Evolutionary conservation across 306 rosid species (phyloP).

Genomic region (Cotoneaster glaucophyllus): DNA sequence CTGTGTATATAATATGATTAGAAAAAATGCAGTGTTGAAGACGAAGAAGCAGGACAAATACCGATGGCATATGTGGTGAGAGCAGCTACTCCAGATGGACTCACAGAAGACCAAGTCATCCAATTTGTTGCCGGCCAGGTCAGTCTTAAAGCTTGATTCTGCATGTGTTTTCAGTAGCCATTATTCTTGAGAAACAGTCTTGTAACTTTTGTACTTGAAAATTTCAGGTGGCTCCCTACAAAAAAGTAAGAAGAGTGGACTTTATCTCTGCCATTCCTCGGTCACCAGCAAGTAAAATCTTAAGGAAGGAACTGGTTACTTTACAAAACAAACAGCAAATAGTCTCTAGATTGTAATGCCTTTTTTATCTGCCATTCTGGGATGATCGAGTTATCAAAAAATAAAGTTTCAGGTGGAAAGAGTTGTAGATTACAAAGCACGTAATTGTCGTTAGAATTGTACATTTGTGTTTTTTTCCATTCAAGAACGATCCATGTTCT

Average conservation of each 20-base stretch:
- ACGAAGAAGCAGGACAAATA: constrained; percentile 80
- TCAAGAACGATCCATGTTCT: background rate
- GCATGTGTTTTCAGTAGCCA: background rate
- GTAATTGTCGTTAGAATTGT: background rate
- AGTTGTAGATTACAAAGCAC: background rate
- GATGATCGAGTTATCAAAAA: background rate
- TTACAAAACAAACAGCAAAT: constrained; percentile 37
- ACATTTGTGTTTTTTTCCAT: background rate
- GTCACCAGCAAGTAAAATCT: constrained; percentile 83
- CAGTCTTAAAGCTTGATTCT: background rate
- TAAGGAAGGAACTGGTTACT: constrained; percentile 72
- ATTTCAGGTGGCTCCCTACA: constrained; percentile 88
- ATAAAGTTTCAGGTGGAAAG: background rate
- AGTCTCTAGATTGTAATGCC: constrained; percentile 48
- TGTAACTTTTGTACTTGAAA: background rate
- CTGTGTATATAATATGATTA: constrained; percentile 1
- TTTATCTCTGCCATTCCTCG: constrained; percentile 63
- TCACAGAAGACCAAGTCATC: constrained; percentile 64
- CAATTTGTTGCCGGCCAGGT: constrained; percentile 82
- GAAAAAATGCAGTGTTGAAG: constrained; percentile 53
- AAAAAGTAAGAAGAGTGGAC: constrained; percentile 67
- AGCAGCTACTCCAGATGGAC: constrained; percentile 35
- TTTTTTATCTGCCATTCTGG: background rate
- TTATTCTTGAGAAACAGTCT: background rate
- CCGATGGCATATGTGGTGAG: constrained; percentile 86